A percentile compares a stretch with the other conserved stretches of the same genome.
These are phyloP conservation scores for Talinum fruticosum DNA, from an alignment of 148 eudicot species.

Conservation along the genomic window DNA sequence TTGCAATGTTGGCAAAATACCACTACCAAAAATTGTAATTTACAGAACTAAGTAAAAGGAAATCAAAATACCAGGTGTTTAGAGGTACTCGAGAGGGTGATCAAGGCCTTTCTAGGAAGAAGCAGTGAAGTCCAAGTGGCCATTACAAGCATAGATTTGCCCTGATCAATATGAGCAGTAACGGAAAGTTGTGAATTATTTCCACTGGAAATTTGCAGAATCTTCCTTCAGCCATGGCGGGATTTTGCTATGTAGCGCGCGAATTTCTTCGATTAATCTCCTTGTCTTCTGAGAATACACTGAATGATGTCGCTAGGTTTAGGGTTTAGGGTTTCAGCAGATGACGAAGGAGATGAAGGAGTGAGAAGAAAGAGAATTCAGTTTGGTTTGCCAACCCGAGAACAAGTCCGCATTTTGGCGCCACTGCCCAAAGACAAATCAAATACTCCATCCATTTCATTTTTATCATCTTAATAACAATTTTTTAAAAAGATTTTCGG, in stretches of 20 bases:
- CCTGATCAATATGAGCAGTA: conserved; percentile 94
- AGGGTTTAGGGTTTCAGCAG: conserved; percentile 3
- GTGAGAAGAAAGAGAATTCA: conserved; percentile 44
- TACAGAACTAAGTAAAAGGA: background rate
- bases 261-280: no score
- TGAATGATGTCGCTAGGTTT: no score
- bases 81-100: no score
- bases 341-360: no score
- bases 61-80: background rate
- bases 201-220: conserved; percentile 64
- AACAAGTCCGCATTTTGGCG: no score
- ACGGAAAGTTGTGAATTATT: conserved; percentile 75
- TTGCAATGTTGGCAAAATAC: background rate
- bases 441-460: no score
- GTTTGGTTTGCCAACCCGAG: no score
- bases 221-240: conserved; percentile 31
- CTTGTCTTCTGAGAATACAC: no score
- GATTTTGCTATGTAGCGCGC: background rate
- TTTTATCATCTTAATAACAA: no score
- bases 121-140: conserved; percentile 88
- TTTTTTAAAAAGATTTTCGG: no score
- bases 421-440: no score
- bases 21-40: background rate
- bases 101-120: no score
- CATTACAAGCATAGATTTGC: conserved; percentile 89